Base-by-base conservation (phyloP, 1,139 yeast genomes). In the Kodamaea alishanica region DNA sequence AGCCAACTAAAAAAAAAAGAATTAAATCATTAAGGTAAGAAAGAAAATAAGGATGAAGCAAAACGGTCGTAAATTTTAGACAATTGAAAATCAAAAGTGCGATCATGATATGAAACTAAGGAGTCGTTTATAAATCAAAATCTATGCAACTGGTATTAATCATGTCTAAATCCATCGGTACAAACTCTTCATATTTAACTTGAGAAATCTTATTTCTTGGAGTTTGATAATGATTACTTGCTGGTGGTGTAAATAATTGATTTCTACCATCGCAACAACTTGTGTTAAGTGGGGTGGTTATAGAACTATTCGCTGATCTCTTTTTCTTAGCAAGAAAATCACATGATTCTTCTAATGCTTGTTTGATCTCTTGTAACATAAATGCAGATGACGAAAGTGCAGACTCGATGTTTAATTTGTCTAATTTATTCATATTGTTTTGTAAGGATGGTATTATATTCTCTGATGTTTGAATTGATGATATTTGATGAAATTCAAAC, bases 281-380 rank as follows among this genome's bases (percentile, higher is more conserved):
- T 22, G 8, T 20, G 3, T n/a, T 30, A 2, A 26, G 11, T 9
- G 39, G 29, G 4, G 30, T 31, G 30, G 20, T 15, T 15, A 15
- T 15, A 15, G 20, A 15, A 15, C 20, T 15, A 4, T 26, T 25
- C 12, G 9, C 26, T 4, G 11, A 22, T 11, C 35, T 31, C 35
- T 31, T 36, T 26, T 35, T 26, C 35, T 36, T 36, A 6, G 15
- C 8, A 10, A 25, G n/a, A 9, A 33, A 26, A 15, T 32, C 24
- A 15, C 20, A 15, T 2, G 39, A 27, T 11, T 36, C 39, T 10
- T 26, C 31, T 23, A 35, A 35, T 2, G 30, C 38, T 9, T 6
- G n/a, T 32, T 32, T 36, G 28, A 36, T 26, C 26, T 36, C 39
- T 7, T 36, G 32, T 23, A 30, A 25, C 28, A 22, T 20, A 11